These are phyloP conservation scores for Fusarium acutatum DNA, from an alignment of 2,329 filamentous ascomycete species.

Conservation along the genomic window DNA sequence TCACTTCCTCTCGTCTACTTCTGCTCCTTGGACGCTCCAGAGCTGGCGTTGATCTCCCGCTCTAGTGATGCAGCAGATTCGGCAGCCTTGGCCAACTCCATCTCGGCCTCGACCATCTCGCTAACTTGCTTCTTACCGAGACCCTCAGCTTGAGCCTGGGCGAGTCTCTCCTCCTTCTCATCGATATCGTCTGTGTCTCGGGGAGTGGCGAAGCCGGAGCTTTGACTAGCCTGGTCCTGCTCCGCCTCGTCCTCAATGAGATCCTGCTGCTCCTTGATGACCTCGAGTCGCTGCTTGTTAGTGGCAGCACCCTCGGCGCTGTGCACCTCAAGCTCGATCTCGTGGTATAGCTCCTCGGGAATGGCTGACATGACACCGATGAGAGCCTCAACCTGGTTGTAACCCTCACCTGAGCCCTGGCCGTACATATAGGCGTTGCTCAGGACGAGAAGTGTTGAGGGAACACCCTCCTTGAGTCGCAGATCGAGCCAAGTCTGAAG, in stretches of 20 bases:
- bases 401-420: conserved; percentile 86
- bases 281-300: conserved; percentile 98
- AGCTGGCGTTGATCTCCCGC: conserved; percentile 39
- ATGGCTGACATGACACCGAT: conserved; percentile 93
- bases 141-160: conserved; percentile 59
- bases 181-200: conserved; percentile 94
- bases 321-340: conserved; percentile 98
- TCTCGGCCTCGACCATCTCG: conserved; percentile 65
- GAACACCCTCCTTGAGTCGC: conserved; percentile 91
- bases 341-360: conserved; percentile 98
- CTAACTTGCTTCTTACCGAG: conserved; percentile 58
- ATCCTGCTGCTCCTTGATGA: conserved; percentile 97
- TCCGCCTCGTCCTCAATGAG: conserved; percentile 97
- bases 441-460: conserved; percentile 91
- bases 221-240: conserved; percentile 84
- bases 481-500: conserved; percentile 94
- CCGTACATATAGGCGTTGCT: conserved; percentile 99
- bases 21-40: conserved; percentile 44
- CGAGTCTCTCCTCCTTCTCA: conserved; percentile 81
- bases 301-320: conserved; percentile 96
- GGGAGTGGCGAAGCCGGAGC: conserved; percentile 76
- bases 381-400: conserved; percentile 90
- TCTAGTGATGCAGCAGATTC: conserved; percentile 37
- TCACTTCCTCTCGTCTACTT: conserved; percentile 42
- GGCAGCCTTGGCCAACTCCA: conserved; percentile 51